These are phyloP conservation scores for Cordyceps farinosa DNA, from an alignment of 2,329 filamentous ascomycete genomes.

Conservation along the genomic window DNA sequence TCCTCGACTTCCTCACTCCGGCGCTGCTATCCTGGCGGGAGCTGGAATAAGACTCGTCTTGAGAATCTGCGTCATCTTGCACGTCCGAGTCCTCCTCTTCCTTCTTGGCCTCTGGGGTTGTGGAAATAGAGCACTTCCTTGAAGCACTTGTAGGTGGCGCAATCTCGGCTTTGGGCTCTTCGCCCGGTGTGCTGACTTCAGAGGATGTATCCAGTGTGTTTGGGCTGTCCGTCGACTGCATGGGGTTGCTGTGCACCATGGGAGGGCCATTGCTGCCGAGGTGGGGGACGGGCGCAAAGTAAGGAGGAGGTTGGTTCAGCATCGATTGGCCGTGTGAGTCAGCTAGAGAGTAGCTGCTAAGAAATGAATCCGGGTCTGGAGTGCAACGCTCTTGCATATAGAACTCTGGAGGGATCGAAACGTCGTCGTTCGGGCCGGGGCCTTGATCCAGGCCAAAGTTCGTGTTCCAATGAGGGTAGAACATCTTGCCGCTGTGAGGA, in stretches of 20 bases:
- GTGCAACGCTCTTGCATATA: slow-evolving; percentile 37
- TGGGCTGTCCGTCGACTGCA: slow-evolving; percentile 20
- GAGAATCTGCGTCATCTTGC: not conserved
- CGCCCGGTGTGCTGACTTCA: slow-evolving; percentile 3
- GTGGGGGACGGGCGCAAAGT: slow-evolving; percentile 29
- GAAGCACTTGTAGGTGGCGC: not conserved
- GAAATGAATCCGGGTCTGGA: slow-evolving; percentile 36
- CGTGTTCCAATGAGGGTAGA: slow-evolving; percentile 36
- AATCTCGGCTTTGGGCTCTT: not conserved
- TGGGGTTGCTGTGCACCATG: slow-evolving; percentile 24
- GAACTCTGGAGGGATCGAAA: slow-evolving; percentile 36
- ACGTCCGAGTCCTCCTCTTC: not conserved
- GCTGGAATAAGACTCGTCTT: not conserved
- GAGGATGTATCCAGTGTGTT: slow-evolving; percentile 5
- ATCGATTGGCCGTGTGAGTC: slow-evolving; percentile 25
- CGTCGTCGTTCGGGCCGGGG: slow-evolving; percentile 29
- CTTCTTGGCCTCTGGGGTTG: not conserved
- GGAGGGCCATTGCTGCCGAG: slow-evolving; percentile 28
- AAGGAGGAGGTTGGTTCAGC: slow-evolving; percentile 22
- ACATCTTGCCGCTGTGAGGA: slow-evolving; percentile 45
- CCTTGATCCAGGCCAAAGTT: slow-evolving; percentile 35
- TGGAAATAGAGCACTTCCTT: not conserved
- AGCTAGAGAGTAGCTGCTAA: slow-evolving; percentile 36
- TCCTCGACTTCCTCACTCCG: slow-evolving; percentile 6
- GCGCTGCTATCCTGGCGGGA: not conserved